Base-by-base conservation (phyloP, 345 rosid genomes). In the Hypericum perforatum region DNA sequence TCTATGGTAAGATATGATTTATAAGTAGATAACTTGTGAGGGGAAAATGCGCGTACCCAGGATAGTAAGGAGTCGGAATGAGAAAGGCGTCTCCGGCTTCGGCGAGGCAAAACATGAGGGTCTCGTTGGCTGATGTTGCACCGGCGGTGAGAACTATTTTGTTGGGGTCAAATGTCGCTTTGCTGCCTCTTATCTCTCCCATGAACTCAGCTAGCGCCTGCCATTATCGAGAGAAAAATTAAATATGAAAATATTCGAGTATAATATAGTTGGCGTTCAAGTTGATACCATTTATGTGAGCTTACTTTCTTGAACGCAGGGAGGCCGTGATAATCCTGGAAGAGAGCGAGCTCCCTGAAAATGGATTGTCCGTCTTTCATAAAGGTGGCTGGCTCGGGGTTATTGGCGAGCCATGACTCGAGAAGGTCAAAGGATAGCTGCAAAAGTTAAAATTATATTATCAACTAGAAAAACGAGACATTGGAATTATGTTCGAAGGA, bases 81-180 rank as follows among this genome's bases (percentile, higher is more conserved):
- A 86, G 95, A 59, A 86, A 73, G 46, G 95, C 90, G 16, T 86
- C 88, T 46, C 95, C 90, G 13, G 73, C 74, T 51, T 86, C 82
- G 3, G 88, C 88, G 3, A 86, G 82, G 52, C 95, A 86, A 42
- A 82, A 82, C 67, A 82, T 72, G 61, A 86, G 84, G 38, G 84
- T 76, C 66, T 86, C 95, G 63, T 86, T 86, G 0, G 95, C 95
- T 3, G 95, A 75, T 12, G 95, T 86, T 44, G 95, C 82, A 65
- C 95, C 95, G 14, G 95, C 95, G 0, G 88, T 77, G 57, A 86
- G 79, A 15, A 86, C 88, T 7, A 82, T 53, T 5, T 78, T 74
- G 52, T 64, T 72, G 12, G 80, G 68, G 48, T 82, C 82, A 39
- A 86, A 82, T 8, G 64, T 80, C 9, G 82, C 90, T 64, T 73